Base-by-base conservation (phyloP, 768 basidiomycete species). In the Suillus plorans region DNA sequence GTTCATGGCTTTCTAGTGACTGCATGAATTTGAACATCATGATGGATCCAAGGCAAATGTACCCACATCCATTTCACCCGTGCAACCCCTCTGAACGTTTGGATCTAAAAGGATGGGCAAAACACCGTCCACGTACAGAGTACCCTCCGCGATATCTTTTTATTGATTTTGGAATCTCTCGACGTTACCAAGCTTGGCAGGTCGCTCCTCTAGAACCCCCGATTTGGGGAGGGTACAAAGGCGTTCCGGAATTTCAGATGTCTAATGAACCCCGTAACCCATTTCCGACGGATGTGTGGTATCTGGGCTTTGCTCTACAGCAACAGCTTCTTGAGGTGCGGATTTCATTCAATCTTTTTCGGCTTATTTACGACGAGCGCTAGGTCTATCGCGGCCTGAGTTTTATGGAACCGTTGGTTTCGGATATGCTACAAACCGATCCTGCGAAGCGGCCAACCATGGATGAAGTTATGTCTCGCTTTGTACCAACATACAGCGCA, bases 111-210 rank as follows among this genome's bases (percentile, higher is more conserved):
- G 59, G 53, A 12, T 4, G 2, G 16, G 69, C 57, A 1, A 60
- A 68, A 66, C 47, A 69, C 41, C 63, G 61, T 28, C 64, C 73
- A 2, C 70, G 76, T 4, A 77, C 76, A 2, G 42, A 71, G 20
- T 66, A 63, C 12, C 70, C 69, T 16, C 68, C 70, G 2, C 69
- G 64, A 58, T 77, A 77, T 56, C 73, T 67, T 53, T 62, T 77
- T 5, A 77, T 74, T 14, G 74, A 77, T 49, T 74, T 77, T 31
- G 73, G 75, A n/a, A 34, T 71, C 12, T 71, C 76, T 8, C 69
- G 66, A 31, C 50, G 58, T 0, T 77, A 77, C 36, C 41, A 64
- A 12, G 63, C 63, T 16, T 34, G 22, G 7, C 58, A 67, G 6
- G 45, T 39, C 7, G 36, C 58, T n/a, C 68, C 61, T 3, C 7